A percentile compares a stretch with the other conserved stretches of the same genome.
These are phyloP conservation scores for Williopsis jadinii DNA, from an alignment of 1,139 yeast genomes.

Conservation along the genomic window DNA sequence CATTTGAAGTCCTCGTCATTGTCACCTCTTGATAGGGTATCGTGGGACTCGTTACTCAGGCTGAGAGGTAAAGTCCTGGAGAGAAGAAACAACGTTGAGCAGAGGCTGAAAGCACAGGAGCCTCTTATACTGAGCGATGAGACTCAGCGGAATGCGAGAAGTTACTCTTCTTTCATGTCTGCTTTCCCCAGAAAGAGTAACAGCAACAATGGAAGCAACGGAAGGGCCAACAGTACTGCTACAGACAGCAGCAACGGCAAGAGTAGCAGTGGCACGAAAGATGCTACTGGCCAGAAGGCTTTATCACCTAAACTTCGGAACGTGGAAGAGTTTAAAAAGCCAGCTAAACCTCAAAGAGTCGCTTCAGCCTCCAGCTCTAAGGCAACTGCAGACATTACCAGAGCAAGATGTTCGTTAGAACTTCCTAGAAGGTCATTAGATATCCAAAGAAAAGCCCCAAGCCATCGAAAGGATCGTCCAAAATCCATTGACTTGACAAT, in stretches of 20 bases:
- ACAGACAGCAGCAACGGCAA: not conserved
- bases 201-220: not conserved
- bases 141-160: slow-evolving; percentile 13
- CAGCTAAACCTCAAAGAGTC: no score
- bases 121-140: slow-evolving; percentile 8
- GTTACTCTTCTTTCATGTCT: slow-evolving; percentile 20
- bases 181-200: slow-evolving; percentile 10
- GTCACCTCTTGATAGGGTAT: slow-evolving; percentile 8
- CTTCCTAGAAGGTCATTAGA: not conserved
- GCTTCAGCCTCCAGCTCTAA: no score
- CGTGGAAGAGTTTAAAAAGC: no score
- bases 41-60: slow-evolving; percentile 12
- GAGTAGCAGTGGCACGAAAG: no score
- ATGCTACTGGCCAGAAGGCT: no score
- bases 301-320: no score
- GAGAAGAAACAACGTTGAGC: slow-evolving; percentile 9
- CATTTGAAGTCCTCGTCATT: not conserved
- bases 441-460: not conserved
- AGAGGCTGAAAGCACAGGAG: slow-evolving; percentile 9
- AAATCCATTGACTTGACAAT: slow-evolving; percentile 20
- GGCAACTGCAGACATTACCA: no score
- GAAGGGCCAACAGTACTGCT: slow-evolving; percentile 2
- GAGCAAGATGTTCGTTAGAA: no score
- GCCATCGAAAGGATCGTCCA: slow-evolving; percentile 7
- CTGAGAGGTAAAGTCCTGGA: slow-evolving; percentile 13